Conservation (phyloP, 202 grass and related monocot species). For the Musa balbisiana region DNA sequence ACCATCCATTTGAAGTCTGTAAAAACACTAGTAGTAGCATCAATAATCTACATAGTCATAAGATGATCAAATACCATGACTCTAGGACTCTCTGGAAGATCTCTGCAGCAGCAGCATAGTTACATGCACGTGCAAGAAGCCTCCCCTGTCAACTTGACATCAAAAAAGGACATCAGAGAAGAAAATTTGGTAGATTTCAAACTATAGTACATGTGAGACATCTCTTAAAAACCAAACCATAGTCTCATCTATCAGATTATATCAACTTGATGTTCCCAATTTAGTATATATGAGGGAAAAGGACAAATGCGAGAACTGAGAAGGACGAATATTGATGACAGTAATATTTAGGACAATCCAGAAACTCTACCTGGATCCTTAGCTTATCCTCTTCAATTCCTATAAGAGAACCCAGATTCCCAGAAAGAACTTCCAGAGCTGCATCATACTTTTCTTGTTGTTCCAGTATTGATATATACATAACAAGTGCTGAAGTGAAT, state of each 20-base stretch:
- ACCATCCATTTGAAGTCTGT: not conserved
- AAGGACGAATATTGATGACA: not conserved
- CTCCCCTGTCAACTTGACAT: constrained; percentile 95
- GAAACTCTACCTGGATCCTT: constrained; percentile 71
- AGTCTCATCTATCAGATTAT: not conserved
- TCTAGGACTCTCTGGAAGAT: constrained; percentile 77
- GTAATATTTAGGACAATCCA: constrained; percentile 12
- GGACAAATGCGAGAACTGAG: not conserved
- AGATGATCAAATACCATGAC: constrained; percentile 45
- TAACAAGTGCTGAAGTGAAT: constrained; percentile 52
- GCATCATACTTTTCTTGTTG: constrained; percentile 80
- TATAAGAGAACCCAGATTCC: constrained; percentile 86
- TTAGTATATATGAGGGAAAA: not conserved
- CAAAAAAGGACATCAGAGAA: constrained; percentile 51
- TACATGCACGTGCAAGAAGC: constrained; percentile 74
- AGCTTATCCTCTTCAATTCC: constrained; percentile 88
- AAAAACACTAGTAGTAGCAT: not conserved
- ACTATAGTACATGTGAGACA: not conserved
- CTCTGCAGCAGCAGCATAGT: constrained; percentile 58
- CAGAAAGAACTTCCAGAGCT: constrained; percentile 88
- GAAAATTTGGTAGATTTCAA: constrained; percentile 16
- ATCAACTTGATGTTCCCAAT: not conserved
- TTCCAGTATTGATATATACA: constrained; percentile 93
- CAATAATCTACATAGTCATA: not conserved
- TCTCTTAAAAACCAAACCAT: not conserved